A percentile compares a stretch with the other conserved stretches of the same genome.
These are phyloP conservation scores for Sordariomycetes sp. DNA, from an alignment of 2,329 filamentous ascomycete genomes.

Conservation along the genomic window DNA sequence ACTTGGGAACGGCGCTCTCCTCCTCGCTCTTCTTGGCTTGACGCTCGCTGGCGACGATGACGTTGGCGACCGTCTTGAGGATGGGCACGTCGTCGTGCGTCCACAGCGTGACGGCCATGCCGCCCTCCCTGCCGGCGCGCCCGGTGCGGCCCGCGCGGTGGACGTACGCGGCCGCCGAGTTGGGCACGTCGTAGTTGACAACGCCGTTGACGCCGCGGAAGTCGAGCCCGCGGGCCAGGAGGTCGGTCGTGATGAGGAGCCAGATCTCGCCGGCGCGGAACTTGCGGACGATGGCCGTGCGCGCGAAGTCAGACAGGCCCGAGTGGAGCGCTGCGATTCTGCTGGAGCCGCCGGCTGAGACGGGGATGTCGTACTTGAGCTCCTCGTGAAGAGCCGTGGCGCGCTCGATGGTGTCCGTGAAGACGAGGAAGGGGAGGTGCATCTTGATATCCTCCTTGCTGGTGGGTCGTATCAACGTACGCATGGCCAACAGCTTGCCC, in stretches of 20 bases:
- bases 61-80: constrained; percentile 86
- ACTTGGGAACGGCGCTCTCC: constrained; percentile 61
- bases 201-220: constrained; percentile 94
- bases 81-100: constrained; percentile 89
- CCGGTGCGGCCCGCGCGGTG: constrained; percentile 90
- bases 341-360: constrained; percentile 73
- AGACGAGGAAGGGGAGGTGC: constrained; percentile 85
- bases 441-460: constrained; percentile 48
- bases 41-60: constrained; percentile 77
- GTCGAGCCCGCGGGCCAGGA: constrained; percentile 85
- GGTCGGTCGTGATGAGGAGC: constrained; percentile 92
- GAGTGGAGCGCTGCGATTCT: constrained; percentile 89
- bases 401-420: constrained; percentile 90
- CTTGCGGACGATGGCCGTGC: constrained; percentile 74
- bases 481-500: constrained; percentile 84
- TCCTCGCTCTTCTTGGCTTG: constrained; percentile 43
- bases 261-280: constrained; percentile 92
- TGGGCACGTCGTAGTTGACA: constrained; percentile 94
- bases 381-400: constrained; percentile 83
- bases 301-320: constrained; percentile 65
- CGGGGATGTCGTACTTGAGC: constrained; percentile 87
- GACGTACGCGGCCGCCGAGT: constrained; percentile 82
- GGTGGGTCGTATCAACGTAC: constrained; percentile 77
- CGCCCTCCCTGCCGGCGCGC: constrained; percentile 76
- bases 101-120: constrained; percentile 87